phyloP scores from a whole-genome alignment of 1,139 yeast genomes.

The Saccharomycopsis phalli region DNA sequence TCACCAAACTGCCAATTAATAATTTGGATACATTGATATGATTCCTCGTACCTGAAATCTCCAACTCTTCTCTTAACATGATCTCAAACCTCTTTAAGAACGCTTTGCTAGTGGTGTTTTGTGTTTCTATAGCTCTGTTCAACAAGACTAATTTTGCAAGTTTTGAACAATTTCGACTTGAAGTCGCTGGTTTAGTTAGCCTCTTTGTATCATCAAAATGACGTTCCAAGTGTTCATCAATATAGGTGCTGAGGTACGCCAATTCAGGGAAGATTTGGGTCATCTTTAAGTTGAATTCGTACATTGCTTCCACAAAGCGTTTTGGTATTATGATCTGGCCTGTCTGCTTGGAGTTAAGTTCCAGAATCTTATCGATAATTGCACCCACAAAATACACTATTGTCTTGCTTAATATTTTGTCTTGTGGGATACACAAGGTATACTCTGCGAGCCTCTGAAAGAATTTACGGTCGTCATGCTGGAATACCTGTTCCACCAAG shows the following conservation, averaged over 20 bases:
- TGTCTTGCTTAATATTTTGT: slow-evolving; percentile 3
- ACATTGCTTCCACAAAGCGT: slow-evolving; percentile 6
- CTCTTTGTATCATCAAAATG: slow-evolving; percentile 3
- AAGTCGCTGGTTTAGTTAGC: not conserved
- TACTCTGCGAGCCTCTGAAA: slow-evolving; percentile 1
- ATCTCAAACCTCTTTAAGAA: slow-evolving; percentile 6
- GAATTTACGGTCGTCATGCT: not conserved
- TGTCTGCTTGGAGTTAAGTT: not conserved
- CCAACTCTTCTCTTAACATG: slow-evolving; percentile 10
- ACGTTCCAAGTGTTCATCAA: slow-evolving; percentile 1
- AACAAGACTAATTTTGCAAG: slow-evolving; percentile 13
- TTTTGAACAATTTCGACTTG: slow-evolving; percentile 1
- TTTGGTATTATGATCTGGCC: slow-evolving; percentile 6
- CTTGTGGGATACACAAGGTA: not conserved
- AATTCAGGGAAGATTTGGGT: not conserved
- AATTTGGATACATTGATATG: slow-evolving; percentile 6
- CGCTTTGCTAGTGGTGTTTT: slow-evolving; percentile 4
- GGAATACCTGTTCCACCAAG: slow-evolving; percentile 2
- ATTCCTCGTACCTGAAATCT: slow-evolving; percentile 4
- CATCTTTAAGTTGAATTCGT: slow-evolving; percentile 9
- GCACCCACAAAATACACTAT: slow-evolving; percentile 7
- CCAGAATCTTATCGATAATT: slow-evolving; percentile 1
- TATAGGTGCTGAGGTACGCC: not conserved
- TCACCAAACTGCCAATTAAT: slow-evolving; percentile 3
- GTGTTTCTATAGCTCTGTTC: slow-evolving; percentile 7